Evolutionary conservation across 257 asterid species (phyloP).

Genomic region (Primulina tabacum): DNA sequence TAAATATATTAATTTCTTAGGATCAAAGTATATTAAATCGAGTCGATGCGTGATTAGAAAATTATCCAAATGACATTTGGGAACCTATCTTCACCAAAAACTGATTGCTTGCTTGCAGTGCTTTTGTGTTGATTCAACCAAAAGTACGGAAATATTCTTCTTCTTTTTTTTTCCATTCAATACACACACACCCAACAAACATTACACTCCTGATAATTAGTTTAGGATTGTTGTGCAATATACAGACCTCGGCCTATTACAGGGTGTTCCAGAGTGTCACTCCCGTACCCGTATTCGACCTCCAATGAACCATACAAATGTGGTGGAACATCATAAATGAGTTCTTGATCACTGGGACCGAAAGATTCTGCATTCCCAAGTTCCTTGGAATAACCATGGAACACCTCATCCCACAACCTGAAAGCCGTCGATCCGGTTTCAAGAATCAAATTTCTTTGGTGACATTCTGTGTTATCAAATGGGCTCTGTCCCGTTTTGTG

Average conservation of each 20-base stretch:
- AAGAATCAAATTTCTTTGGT: slow-evolving; percentile 30
- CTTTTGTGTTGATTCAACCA: too few relatives aligned
- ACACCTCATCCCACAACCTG: slow-evolving; percentile 47
- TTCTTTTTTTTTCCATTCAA: slow-evolving; percentile 13
- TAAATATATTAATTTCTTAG: too few relatives aligned
- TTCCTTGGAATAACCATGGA: slow-evolving; percentile 33
- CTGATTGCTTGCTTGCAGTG: too few relatives aligned
- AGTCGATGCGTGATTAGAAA: too few relatives aligned
- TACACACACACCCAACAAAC: slow-evolving; percentile 23
- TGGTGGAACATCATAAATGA: slow-evolving; percentile 40
- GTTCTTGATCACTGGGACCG: slow-evolving; percentile 35
- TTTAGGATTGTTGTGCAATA: slow-evolving; percentile 41
- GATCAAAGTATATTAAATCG: too few relatives aligned
- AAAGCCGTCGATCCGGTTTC: slow-evolving; percentile 33
- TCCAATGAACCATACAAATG: slow-evolving; percentile 45
- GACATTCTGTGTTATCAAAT: slow-evolving; percentile 33
- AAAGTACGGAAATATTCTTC: slow-evolving; percentile 13
- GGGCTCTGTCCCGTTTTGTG: slow-evolving; percentile 34
- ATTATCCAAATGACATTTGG: too few relatives aligned
- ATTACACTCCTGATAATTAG: slow-evolving; percentile 11
- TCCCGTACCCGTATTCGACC: slow-evolving; percentile 46
- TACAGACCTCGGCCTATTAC: slow-evolving; percentile 70
- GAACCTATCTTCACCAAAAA: too few relatives aligned
- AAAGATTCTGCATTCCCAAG: slow-evolving; percentile 34
- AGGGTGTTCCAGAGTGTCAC: slow-evolving; percentile 54